Percentiles rank a stretch among this genome's conserved stretches.
These are phyloP conservation scores for Suillus ampliporus DNA, from an alignment of 768 basidiomycete genomes.

Conservation along the genomic window DNA sequence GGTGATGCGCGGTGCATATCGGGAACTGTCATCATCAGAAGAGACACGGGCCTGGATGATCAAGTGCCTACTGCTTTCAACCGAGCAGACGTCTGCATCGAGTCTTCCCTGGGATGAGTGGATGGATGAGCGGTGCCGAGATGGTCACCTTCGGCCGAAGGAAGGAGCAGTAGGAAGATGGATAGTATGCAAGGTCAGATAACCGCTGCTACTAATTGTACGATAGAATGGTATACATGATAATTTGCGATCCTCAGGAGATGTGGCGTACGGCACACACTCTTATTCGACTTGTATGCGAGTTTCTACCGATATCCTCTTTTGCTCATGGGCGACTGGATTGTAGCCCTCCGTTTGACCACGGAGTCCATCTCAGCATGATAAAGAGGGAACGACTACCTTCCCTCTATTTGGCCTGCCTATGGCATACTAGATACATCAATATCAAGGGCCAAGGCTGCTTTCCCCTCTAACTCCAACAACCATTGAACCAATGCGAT, in stretches of 20 bases:
- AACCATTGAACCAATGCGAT: background rate
- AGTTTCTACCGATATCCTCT: background rate
- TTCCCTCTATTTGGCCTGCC: background rate
- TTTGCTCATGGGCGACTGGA: background rate
- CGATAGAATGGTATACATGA: background rate
- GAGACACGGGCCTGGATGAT: constrained; percentile 54
- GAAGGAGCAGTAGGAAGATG: constrained; percentile 61
- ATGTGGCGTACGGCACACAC: background rate
- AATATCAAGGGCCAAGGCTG: background rate
- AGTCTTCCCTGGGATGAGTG: constrained; percentile 53
- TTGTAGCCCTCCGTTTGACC: background rate
- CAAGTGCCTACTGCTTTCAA: constrained; percentile 52
- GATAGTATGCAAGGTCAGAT: constrained; percentile 61
- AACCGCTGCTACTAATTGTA: constrained; percentile 8
- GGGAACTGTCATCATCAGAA: constrained; percentile 53
- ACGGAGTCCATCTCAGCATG: background rate
- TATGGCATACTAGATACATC: background rate
- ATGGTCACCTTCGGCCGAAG: constrained; percentile 59
- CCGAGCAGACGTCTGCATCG: constrained; percentile 34
- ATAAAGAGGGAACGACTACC: background rate
- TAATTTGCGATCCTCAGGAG: background rate
- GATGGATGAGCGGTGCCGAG: constrained; percentile 47
- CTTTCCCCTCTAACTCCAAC: background rate
- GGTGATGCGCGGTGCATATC: constrained; percentile 64
- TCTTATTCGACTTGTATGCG: background rate